Evolutionary conservation across 495 filamentous ascomycete species (phyloP).

Genomic region (Hyaloscypha hepaticicola): DNA sequence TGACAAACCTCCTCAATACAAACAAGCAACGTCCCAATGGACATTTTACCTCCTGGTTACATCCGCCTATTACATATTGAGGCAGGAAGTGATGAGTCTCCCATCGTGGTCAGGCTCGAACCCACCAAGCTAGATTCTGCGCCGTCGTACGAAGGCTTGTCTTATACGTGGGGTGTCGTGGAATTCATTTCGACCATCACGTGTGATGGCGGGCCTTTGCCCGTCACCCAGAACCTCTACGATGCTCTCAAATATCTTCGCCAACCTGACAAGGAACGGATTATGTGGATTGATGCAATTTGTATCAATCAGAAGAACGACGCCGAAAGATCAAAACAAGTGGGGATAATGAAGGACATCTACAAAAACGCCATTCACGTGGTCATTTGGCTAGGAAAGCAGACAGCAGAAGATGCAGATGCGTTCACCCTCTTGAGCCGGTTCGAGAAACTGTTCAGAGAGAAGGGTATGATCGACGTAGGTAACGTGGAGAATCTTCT

Average conservation of each 20-base stretch:
- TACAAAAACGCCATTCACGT: not conserved
- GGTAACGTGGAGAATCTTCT: not conserved
- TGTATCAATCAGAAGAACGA: slow-evolving; percentile 1
- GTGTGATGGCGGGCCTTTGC: not conserved
- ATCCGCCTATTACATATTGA: not conserved
- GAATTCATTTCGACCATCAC: not conserved
- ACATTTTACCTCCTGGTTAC: not conserved
- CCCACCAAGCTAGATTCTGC: not conserved
- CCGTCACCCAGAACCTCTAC: not conserved
- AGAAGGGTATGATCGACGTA: not conserved
- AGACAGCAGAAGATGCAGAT: not conserved
- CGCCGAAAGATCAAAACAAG: not conserved
- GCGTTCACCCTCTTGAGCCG: not conserved
- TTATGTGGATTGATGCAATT: slow-evolving; percentile 6
- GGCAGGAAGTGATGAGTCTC: not conserved
- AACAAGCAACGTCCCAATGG: not conserved
- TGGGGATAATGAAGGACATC: not conserved
- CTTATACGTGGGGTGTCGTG: not conserved
- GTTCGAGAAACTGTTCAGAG: slow-evolving; percentile 3
- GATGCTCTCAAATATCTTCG: not conserved
- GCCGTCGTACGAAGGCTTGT: not conserved
- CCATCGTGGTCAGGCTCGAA: not conserved
- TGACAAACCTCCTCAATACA: not conserved
- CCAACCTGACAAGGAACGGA: not conserved
- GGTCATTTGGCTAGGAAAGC: not conserved